Conservation (phyloP, 148 eudicot genomes). For the Rhododendron vialii region DNA sequence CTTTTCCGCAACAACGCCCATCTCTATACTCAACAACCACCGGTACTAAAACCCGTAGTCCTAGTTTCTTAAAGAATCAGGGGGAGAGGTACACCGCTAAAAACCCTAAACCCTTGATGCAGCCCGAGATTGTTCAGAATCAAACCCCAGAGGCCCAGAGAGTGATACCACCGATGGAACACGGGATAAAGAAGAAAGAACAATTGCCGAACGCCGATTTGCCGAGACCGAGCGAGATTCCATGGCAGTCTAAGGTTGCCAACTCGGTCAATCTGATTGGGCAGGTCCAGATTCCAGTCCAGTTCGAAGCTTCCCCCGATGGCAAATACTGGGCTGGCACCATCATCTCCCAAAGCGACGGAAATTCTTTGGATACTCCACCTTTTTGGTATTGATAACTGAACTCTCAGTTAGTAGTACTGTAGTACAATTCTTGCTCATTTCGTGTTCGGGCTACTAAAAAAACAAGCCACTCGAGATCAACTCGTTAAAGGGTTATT, state of each 20-base stretch:
- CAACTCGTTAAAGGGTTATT: not conserved
- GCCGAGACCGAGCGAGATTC: conserved; percentile 44
- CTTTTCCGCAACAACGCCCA: not conserved
- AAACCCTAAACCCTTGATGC: not conserved
- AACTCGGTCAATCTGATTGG: conserved; percentile 62
- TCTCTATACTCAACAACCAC: conserved; percentile 11
- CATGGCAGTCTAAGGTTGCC: conserved; percentile 52
- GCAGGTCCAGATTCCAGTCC: conserved; percentile 34
- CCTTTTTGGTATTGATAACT: conserved; percentile 16
- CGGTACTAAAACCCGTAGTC: not conserved
- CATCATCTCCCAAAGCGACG: conserved; percentile 31
- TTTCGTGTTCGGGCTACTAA: not conserved
- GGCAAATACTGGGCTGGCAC: conserved; percentile 59
- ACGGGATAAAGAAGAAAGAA: not conserved
- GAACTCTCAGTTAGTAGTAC: not conserved
- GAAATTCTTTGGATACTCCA: not conserved
- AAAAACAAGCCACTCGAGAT: not conserved
- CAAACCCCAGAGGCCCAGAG: not conserved
- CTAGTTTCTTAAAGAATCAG: not conserved
- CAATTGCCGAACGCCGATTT: not conserved
- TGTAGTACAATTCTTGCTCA: not conserved
- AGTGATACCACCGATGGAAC: not conserved
- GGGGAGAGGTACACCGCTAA: not conserved
- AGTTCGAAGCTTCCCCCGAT: conserved; percentile 28
- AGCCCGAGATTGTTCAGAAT: conserved; percentile 3